These are phyloP conservation scores for Byssothecium circinans DNA, from an alignment of 2,329 filamentous ascomycete species.

Conservation along the genomic window DNA sequence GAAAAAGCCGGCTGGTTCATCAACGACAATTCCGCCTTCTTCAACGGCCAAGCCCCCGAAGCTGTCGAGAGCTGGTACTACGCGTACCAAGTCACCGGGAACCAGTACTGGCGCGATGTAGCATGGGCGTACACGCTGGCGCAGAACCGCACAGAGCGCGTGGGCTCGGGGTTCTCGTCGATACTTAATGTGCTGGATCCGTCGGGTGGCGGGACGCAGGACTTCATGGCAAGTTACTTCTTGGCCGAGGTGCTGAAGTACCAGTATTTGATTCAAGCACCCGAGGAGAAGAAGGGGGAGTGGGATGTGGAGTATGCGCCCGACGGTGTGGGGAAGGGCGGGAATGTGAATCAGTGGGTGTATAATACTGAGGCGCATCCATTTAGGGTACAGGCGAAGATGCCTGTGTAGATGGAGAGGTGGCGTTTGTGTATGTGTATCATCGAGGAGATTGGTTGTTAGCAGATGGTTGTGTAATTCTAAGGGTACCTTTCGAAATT, in stretches of 20 bases:
- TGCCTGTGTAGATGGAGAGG: constrained; percentile 13
- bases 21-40: constrained; percentile 12
- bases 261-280: constrained; percentile 67
- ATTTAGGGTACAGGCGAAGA: constrained; percentile 15
- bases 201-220: constrained; percentile 60
- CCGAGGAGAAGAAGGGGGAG: constrained; percentile 40
- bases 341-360: constrained; percentile 20
- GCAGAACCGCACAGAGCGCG: constrained; percentile 64
- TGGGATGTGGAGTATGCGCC: constrained; percentile 56
- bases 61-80: constrained; percentile 61
- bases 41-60: constrained; percentile 20
- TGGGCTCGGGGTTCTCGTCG: constrained; percentile 65
- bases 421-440: too few relatives aligned
- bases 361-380: constrained; percentile 39
- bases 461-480: too few relatives aligned
- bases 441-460: too few relatives aligned
- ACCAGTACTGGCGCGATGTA: constrained; percentile 46
- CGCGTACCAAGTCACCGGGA: constrained; percentile 74
- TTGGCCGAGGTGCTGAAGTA: constrained; percentile 86
- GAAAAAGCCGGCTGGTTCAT: constrained; percentile 19
- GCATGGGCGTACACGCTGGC: constrained; percentile 54
- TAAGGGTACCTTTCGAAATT: too few relatives aligned
- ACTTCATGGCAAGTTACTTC: constrained; percentile 80
- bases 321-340: constrained; percentile 15
- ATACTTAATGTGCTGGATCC: constrained; percentile 64